Evolutionary conservation across 257 asterid species (phyloP), one percentile per base, ranked within the genome.

Genomic region (Cordia subcordata): DNA sequence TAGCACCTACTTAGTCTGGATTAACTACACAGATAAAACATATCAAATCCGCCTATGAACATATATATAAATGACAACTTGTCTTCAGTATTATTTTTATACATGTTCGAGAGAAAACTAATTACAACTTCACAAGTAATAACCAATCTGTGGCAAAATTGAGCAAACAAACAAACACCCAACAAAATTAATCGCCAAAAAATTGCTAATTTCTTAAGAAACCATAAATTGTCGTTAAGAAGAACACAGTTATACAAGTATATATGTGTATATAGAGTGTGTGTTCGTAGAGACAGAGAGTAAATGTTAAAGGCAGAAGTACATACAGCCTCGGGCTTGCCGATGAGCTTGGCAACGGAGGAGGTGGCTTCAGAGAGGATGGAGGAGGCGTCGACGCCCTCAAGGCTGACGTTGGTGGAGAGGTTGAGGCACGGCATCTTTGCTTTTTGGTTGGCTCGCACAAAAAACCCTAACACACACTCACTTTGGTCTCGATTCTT

Each of bases 401-500:
- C 96, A 53, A 91, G 81, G 81, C 77, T 84, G 17, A 91, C 95
- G 79, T 88, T 88, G 0, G 96, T 88, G 15, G 98, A 91, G 46
- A 91, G 74, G 78, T 85, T 85, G 72, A 91, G 73, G 72, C 96
- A 91, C 85, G 98, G 98, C 98, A 91, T 91, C 75, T 81, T 84
- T 49, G 6, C 53, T 51, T 17, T 16, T 21, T 61, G 10, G 23
- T 51, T 17, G 35, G 35, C 35, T 27, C 35, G n/a, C n/a, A n/a
- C n/a, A n/a, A n/a, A n/a, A n/a, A n/a, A n/a, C n/a, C n/a, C n/a
- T n/a, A n/a, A n/a, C n/a, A 27, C 35, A 27, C 35, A 27, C 35
- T 1, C 35, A 27, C 35, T 27, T 27, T 27, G 35, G 4, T 27
- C 35, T 27, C 35, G 35, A 27, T 27, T 27, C 35, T 27, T 27